Conservation (phyloP, 768 basidiomycete species). For the Mrakia hoshinonis region DNA sequence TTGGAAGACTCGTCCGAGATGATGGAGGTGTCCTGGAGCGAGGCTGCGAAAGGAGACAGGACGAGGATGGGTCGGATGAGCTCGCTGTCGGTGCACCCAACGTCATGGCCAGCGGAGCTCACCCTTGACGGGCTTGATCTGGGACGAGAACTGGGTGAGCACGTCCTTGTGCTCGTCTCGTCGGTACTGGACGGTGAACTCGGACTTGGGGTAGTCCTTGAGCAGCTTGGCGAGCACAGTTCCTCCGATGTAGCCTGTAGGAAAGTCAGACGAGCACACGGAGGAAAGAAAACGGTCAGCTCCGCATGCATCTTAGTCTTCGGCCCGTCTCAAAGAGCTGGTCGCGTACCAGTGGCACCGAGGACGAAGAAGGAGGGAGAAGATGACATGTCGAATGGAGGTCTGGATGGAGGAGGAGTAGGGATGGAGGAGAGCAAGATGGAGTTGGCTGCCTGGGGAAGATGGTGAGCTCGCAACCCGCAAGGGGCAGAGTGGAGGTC, state of each 20-base stretch:
- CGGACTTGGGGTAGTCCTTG: conserved; percentile 10
- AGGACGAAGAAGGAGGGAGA: conserved; percentile 20
- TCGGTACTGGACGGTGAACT: conserved; percentile 21
- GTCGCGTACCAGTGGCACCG: conserved; percentile 16
- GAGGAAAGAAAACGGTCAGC: background rate
- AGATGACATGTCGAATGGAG: background rate
- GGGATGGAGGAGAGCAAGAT: background rate
- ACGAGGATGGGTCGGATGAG: background rate
- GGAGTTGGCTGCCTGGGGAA: background rate
- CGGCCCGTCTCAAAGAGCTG: background rate
- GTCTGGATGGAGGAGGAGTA: background rate
- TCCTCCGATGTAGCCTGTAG: conserved; percentile 14
- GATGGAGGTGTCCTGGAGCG: conserved; percentile 5
- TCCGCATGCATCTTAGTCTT: background rate
- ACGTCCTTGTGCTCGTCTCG: conserved; percentile 5
- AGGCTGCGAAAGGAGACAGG: background rate
- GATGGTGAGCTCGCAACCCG: background rate
- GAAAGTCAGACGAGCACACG: background rate
- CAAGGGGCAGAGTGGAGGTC: background rate
- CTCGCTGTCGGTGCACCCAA: background rate
- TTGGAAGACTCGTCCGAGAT: conserved; percentile 11
- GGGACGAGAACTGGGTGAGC: background rate
- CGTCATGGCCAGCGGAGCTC: background rate
- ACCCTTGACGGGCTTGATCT: conserved; percentile 23
- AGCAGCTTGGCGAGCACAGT: background rate